Evolutionary conservation across 805 yeast species (phyloP), one percentile per base, ranked within the genome.

Genomic region (Myxozyma nipponensis): DNA sequence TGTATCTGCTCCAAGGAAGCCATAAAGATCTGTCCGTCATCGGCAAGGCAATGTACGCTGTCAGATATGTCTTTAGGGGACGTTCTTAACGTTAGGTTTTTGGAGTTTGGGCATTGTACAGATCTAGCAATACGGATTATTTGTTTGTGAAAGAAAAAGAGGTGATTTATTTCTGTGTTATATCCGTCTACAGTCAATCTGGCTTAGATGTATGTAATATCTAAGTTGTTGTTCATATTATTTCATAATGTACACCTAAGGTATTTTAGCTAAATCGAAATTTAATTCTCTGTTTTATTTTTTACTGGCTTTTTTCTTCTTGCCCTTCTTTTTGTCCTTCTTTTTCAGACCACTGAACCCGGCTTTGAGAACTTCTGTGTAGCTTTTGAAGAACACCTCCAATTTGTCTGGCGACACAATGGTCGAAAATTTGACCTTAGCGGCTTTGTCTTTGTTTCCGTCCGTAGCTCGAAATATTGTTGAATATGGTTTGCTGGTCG

Each of bases 261-360:
- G n/a, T n/a, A n/a, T n/a, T n/a, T n/a, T n/a, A n/a, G n/a, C n/a
- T n/a, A n/a, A n/a, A n/a, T n/a, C n/a, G n/a, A n/a, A n/a, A n/a
- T n/a, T n/a, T n/a, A n/a, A n/a, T n/a, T n/a, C n/a, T n/a, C n/a
- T n/a, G n/a, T n/a, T n/a, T 28, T 28, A 9, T 13, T 28, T 9
- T 28, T 28, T 28, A 28, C 32, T 23, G 3, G 40, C 52, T 50
- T 68, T 69, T 69, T 73, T 75, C 64, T 76, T 74, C 71, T 79
- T 82, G 71, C 76, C 77, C 74, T 81, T 82, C 69, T 81, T 82
- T 74, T 86, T 87, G 52, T 85, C 87, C 72, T 86, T 88, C 77
- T 84, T 86, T 64, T 81, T 77, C 66, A 90, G 74, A 1, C 95
- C 96, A 2, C 71, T 71, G 66, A 86, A 79, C 3, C 93, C 90